Evolutionary conservation across 306 rosid genomes (phyloP).

Genomic region (Astragalus glycyphyllos): DNA sequence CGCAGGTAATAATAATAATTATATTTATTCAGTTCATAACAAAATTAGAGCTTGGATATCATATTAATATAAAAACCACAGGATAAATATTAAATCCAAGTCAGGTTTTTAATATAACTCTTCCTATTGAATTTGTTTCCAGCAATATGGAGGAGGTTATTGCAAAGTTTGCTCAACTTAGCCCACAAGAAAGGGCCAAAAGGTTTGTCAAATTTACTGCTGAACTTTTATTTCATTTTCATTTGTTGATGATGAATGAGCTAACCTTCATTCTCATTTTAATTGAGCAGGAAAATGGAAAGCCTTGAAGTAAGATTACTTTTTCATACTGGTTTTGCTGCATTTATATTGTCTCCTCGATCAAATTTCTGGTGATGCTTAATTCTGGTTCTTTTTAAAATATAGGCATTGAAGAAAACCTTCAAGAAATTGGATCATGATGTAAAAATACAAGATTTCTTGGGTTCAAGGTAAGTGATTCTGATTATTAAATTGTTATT

Average conservation of each 20-base stretch:
- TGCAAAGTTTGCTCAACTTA: conserved; percentile 69
- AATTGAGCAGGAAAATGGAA: conserved; percentile 75
- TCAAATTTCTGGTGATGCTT: conserved; percentile 21
- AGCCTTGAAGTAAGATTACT: conserved; percentile 78
- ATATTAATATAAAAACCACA: too few relatives aligned
- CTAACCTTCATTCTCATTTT: conserved; percentile 44
- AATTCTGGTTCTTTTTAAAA: conserved; percentile 43
- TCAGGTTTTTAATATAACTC: neutral
- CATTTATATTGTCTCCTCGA: conserved; percentile 19
- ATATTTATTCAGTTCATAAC: too few relatives aligned
- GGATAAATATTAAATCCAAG: neutral
- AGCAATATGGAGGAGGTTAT: conserved; percentile 70
- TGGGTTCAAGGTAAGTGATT: conserved; percentile 65
- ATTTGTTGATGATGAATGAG: conserved; percentile 27
- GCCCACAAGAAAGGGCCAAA: conserved; percentile 84
- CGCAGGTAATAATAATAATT: conserved; percentile 52
- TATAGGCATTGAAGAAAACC: conserved; percentile 78
- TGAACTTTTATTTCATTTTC: conserved; percentile 26
- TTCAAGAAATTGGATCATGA: conserved; percentile 86
- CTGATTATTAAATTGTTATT: conserved; percentile 27
- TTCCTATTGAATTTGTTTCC: conserved; percentile 33
- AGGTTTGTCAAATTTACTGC: conserved; percentile 51
- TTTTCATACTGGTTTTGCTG: conserved; percentile 28
- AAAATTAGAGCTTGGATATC: too few relatives aligned
- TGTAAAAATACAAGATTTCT: conserved; percentile 70